A percentile compares a stretch with the other conserved stretches of the same genome.
Conservation (phyloP, 257 asterid species). For the Fraxinus anomala region DNA sequence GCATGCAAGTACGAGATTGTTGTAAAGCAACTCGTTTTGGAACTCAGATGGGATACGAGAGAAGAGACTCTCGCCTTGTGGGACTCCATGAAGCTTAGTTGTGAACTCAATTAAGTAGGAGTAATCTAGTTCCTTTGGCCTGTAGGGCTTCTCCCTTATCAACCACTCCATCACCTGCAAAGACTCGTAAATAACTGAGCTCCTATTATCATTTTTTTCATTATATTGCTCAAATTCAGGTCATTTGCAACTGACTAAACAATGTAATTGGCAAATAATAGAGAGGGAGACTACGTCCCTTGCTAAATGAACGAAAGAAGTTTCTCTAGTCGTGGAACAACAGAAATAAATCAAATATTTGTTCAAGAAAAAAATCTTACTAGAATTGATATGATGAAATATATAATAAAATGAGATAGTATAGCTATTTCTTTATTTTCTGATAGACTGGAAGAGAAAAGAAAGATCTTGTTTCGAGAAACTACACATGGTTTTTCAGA, state of each 20-base stretch:
- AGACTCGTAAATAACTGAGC: constrained; percentile 5
- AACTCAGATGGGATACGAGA: constrained; percentile 69
- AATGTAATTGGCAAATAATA: not conserved
- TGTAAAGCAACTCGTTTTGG: constrained; percentile 67
- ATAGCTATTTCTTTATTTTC: not conserved
- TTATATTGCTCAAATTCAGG: constrained; percentile 13
- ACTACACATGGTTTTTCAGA: not conserved
- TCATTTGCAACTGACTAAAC: constrained; percentile 11
- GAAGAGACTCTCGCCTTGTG: constrained; percentile 74
- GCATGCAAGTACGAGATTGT: constrained; percentile 87
- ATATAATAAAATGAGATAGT: not conserved
- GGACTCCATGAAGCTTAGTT: constrained; percentile 75
- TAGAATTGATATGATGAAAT: not conserved
- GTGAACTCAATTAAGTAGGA: constrained; percentile 82
- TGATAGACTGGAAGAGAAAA: not conserved
- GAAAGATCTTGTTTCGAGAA: not conserved
- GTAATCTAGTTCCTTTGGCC: constrained; percentile 76
- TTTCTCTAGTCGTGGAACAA: no score
- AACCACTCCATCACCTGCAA: constrained; percentile 97
- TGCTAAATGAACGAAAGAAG: no score
- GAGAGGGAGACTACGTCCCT: not conserved
- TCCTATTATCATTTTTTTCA: not conserved
- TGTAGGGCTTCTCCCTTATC: constrained; percentile 88
- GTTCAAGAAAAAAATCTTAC: no score
- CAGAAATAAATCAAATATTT: no score